These are phyloP conservation scores for Mycosphaerella arachidis DNA, from an alignment of 2,329 filamentous ascomycete species.

Conservation along the genomic window DNA sequence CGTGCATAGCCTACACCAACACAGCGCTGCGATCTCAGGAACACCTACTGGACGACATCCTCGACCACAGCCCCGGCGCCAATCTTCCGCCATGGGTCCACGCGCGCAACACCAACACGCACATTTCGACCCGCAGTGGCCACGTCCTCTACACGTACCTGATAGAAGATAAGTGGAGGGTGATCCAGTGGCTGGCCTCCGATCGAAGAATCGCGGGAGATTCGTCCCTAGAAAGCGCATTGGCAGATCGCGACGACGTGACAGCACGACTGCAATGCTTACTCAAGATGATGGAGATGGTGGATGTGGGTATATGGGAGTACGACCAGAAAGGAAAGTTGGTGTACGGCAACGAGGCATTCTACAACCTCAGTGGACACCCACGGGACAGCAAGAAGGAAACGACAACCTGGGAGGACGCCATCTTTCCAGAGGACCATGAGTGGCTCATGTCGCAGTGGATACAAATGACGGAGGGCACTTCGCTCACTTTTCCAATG, in stretches of 20 bases:
- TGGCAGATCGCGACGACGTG: conserved; percentile 14
- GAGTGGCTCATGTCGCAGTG: conserved; percentile 11
- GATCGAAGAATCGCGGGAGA: neutral
- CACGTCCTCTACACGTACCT: conserved; percentile 10
- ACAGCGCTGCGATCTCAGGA: conserved; percentile 1
- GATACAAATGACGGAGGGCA: conserved; percentile 11
- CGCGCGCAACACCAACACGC: neutral
- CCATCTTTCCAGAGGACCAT: conserved; percentile 18
- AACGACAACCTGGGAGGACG: conserved; percentile 11
- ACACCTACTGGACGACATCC: conserved; percentile 7
- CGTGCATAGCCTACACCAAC: conserved; percentile 6
- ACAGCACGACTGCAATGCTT: conserved; percentile 10
- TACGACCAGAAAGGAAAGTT: conserved; percentile 16
- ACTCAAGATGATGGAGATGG: conserved; percentile 21
- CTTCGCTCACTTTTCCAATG: conserved; percentile 20
- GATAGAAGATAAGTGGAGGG: conserved; percentile 14
- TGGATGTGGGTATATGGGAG: conserved; percentile 23
- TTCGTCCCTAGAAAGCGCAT: conserved; percentile 5
- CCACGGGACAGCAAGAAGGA: conserved; percentile 4
- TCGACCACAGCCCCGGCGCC: conserved; percentile 1
- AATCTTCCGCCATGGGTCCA: neutral
- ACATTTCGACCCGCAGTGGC: neutral
- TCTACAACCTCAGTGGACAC: conserved; percentile 17
- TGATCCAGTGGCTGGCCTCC: conserved; percentile 13
- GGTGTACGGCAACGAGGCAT: conserved; percentile 22